phyloP scores from a whole-genome alignment of 116 monocot genomes.

The Trichopus zeylanicus region DNA sequence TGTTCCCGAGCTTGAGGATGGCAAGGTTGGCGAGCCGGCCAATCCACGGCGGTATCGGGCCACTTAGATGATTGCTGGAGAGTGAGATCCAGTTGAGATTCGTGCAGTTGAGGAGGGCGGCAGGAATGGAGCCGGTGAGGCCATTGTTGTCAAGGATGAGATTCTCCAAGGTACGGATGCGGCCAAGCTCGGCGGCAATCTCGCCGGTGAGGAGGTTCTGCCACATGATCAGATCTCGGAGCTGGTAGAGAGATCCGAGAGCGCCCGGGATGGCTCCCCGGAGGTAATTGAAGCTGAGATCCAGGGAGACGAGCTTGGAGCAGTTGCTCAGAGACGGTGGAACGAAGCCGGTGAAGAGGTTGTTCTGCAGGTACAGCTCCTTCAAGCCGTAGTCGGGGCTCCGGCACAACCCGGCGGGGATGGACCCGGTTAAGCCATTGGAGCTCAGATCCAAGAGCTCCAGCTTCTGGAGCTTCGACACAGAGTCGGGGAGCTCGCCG shows the following conservation, averaged over 20 bases:
- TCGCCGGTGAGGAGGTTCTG: constrained; percentile 37
- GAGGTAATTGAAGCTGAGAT: constrained; percentile 53
- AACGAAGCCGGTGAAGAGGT: constrained; percentile 27
- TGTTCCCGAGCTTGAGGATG: constrained; percentile 49
- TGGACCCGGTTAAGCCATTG: constrained; percentile 25
- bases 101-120: constrained; percentile 28
- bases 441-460: constrained; percentile 50
- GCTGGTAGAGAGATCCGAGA: constrained; percentile 18
- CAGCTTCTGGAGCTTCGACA: constrained; percentile 20
- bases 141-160: constrained; percentile 50
- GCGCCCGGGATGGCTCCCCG: constrained; percentile 23
- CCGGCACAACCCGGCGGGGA: constrained; percentile 18
- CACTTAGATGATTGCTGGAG: constrained; percentile 39
- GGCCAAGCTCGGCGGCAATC: constrained; percentile 32
- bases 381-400: constrained; percentile 8
- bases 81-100: constrained; percentile 44
- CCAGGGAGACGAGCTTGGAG: constrained; percentile 31
- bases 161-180: constrained; percentile 21
- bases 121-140: constrained; percentile 28
- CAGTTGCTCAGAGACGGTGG: constrained; percentile 32
- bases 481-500: constrained; percentile 31
- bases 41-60: constrained; percentile 40
- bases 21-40: constrained; percentile 37
- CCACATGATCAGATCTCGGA: constrained; percentile 51
- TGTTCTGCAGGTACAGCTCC: constrained; percentile 42